phyloP scores from a whole-genome alignment of 306 rosid species.

The Vachellia collinsii region DNA sequence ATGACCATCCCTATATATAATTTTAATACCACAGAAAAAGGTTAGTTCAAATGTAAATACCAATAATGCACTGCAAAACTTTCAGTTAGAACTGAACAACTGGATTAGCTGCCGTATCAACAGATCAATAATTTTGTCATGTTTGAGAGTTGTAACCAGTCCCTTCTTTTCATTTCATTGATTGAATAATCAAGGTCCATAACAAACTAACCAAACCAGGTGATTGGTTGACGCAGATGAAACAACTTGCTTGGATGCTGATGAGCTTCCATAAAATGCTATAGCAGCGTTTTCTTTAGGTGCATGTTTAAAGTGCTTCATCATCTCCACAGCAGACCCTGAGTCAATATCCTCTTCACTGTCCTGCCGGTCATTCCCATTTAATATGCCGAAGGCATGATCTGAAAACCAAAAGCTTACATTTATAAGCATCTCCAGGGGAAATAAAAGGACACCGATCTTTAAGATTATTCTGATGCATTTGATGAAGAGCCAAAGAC shows the following conservation, averaged over 20 bases:
- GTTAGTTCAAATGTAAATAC: slow-evolving; percentile 35
- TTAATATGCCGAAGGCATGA: slow-evolving; percentile 41
- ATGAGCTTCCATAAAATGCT: slow-evolving; percentile 39
- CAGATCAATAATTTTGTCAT: neutral
- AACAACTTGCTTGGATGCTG: slow-evolving; percentile 43
- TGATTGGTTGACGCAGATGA: slow-evolving; percentile 37
- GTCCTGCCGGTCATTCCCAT: slow-evolving; percentile 45
- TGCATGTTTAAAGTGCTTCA: slow-evolving; percentile 29
- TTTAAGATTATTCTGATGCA: slow-evolving; percentile 19
- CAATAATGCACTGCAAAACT: slow-evolving; percentile 4
- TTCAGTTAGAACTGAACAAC: neutral
- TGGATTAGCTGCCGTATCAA: neutral
- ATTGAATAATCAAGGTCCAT: neutral
- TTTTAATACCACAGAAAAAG: slow-evolving; percentile 27
- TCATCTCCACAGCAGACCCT: slow-evolving; percentile 44
- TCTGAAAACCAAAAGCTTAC: slow-evolving; percentile 51
- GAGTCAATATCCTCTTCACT: slow-evolving; percentile 38
- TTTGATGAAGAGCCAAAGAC: slow-evolving; percentile 3
- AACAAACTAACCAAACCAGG: slow-evolving; percentile 53
- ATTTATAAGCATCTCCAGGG: slow-evolving; percentile 39
- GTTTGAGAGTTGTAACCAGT: neutral
- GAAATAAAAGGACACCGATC: slow-evolving; percentile 11
- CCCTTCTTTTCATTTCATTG: neutral
- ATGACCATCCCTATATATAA: slow-evolving; percentile 55
- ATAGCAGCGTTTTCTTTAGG: slow-evolving; percentile 39